Conservation (phyloP, 2,329 filamentous ascomycete species). For the Onygena corvina region DNA sequence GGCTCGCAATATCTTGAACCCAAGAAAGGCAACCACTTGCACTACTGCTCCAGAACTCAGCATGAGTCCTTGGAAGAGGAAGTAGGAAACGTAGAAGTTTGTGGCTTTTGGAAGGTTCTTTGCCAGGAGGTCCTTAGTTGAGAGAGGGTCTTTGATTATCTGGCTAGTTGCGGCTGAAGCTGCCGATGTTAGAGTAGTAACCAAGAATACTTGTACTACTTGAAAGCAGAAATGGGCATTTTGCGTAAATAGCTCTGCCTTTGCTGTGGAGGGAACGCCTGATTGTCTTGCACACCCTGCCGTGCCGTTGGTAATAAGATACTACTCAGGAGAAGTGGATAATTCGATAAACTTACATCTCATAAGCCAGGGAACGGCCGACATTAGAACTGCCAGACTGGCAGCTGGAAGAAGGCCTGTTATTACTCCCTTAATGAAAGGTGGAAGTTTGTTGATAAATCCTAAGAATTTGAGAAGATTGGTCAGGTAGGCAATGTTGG, state of each 20-base stretch:
- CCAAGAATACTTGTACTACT: conserved; percentile 79
- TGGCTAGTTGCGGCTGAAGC: conserved; percentile 58
- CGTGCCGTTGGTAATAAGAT: conserved; percentile 6
- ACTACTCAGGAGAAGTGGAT: background rate
- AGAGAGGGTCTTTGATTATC: conserved; percentile 53
- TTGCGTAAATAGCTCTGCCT: conserved; percentile 79
- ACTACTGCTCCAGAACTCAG: conserved; percentile 62
- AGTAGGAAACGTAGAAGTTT: conserved; percentile 93
- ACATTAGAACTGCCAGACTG: conserved; percentile 70
- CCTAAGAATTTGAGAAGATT: conserved; percentile 47
- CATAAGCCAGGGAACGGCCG: conserved; percentile 70
- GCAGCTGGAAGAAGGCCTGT: conserved; percentile 74
- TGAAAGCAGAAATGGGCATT: conserved; percentile 65
- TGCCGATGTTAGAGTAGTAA: conserved; percentile 71
- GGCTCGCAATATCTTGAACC: conserved; percentile 61
- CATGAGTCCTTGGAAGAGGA: conserved; percentile 76
- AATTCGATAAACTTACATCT: conserved; percentile 43
- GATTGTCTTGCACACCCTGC: conserved; percentile 62
- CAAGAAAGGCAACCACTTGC: conserved; percentile 57
- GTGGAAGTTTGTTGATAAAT: conserved; percentile 63
- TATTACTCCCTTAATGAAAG: conserved; percentile 60
- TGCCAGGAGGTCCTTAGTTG: conserved; percentile 55
- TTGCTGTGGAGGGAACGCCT: conserved; percentile 66
- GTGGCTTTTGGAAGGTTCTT: conserved; percentile 69
- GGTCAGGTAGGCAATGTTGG: conserved; percentile 62